These are phyloP conservation scores for Ophiocordyceps camponoti-floridani DNA, from an alignment of 2,329 filamentous ascomycete genomes.

Conservation along the genomic window DNA sequence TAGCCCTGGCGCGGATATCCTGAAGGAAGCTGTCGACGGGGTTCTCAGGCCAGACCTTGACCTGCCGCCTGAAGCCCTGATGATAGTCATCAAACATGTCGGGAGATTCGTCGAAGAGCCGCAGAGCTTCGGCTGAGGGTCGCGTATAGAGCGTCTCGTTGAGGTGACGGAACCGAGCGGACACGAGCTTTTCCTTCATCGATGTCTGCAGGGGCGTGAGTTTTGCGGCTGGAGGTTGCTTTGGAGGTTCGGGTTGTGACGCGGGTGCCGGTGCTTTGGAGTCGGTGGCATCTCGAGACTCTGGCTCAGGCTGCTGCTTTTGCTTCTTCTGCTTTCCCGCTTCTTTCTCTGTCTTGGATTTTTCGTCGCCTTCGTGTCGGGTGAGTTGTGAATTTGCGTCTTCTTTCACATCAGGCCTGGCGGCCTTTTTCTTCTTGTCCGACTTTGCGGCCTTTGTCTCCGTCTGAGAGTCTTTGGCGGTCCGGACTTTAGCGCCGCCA, in stretches of 20 bases:
- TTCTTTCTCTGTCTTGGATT: conserved; percentile 13
- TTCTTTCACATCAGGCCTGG: conserved; percentile 4
- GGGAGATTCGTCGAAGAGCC: conserved; percentile 66
- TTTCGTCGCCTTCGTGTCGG: conserved; percentile 7
- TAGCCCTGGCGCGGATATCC: conserved; percentile 51
- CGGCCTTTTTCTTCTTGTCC: not conserved
- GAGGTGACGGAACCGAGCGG: conserved; percentile 88
- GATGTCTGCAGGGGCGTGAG: conserved; percentile 84
- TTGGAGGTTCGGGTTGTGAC: not conserved
- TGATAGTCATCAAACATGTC: conserved; percentile 96
- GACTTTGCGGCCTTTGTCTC: not conserved
- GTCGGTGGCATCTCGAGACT: not conserved
- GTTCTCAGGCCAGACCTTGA: conserved; percentile 91
- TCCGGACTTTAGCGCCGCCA: not conserved
- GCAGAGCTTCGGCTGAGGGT: conserved; percentile 66
- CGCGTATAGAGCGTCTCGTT: conserved; percentile 95
- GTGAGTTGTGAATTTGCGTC: conserved; percentile 3
- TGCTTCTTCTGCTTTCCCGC: not conserved
- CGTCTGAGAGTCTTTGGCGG: not conserved
- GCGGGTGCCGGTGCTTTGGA: not conserved
- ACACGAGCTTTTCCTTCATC: conserved; percentile 90
- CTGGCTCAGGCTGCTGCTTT: not conserved
- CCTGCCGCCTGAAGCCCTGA: conserved; percentile 87
- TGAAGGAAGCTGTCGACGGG: conserved; percentile 76
- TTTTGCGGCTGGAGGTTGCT: conserved; percentile 25